These are phyloP conservation scores for Apiospora aurea DNA, from an alignment of 2,329 filamentous ascomycete genomes.

Conservation along the genomic window DNA sequence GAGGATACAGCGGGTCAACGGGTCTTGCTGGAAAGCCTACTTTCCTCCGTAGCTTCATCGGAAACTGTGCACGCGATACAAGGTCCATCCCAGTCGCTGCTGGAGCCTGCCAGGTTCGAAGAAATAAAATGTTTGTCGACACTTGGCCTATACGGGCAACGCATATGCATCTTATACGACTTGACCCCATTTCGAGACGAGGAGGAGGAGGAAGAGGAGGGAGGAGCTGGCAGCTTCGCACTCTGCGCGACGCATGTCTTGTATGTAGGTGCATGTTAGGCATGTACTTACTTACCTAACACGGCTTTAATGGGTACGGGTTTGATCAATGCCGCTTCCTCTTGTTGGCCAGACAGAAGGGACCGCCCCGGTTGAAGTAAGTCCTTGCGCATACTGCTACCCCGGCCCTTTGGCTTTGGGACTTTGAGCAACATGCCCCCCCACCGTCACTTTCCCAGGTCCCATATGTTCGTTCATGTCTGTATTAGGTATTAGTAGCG, in stretches of 20 bases:
- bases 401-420: background rate
- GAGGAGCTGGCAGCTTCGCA: background rate
- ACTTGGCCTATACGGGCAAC: conserved; percentile 16
- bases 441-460: background rate
- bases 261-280: too few species aligned
- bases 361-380: background rate
- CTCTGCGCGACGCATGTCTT: background rate
- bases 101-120: conserved; percentile 3
- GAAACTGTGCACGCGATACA: conserved; percentile 1
- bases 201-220: background rate
- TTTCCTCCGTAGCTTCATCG: conserved; percentile 22
- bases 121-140: background rate
- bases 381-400: background rate
- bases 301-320: background rate
- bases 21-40: conserved; percentile 14
- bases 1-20: conserved; percentile 17
- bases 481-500: background rate
- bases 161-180: conserved; percentile 12
- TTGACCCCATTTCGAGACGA: background rate
- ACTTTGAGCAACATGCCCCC: background rate
- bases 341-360: background rate
- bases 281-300: background rate
- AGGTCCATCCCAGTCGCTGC: background rate
- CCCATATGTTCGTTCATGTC: background rate
- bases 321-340: background rate